These are phyloP conservation scores for Schizosaccharomyces cryophilus DNA, from an alignment of 805 yeast genomes.

Conservation along the genomic window DNA sequence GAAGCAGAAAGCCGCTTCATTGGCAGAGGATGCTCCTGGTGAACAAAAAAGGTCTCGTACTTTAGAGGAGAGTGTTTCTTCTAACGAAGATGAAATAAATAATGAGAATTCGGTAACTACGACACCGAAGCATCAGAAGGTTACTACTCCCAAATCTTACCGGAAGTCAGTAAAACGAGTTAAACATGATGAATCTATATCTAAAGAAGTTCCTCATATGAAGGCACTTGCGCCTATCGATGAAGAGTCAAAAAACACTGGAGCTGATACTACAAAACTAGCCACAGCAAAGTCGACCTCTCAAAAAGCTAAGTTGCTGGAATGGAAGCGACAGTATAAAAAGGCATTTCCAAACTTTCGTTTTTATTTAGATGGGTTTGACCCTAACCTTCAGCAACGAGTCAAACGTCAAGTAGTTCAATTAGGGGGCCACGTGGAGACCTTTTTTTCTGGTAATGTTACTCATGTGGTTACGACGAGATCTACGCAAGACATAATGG, in stretches of 20 bases:
- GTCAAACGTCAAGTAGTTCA: conserved; percentile 11
- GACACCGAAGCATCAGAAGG: neutral
- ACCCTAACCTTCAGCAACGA: conserved; percentile 11
- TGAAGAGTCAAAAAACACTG: neutral
- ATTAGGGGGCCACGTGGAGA: conserved; percentile 23
- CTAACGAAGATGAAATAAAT: neutral
- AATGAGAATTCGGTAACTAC: neutral
- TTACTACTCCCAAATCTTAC: neutral
- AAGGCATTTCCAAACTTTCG: conserved; percentile 1
- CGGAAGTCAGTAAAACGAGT: neutral
- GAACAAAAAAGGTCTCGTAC: neutral
- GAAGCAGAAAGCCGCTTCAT: neutral
- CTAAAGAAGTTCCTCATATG: neutral
- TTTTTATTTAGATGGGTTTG: conserved; percentile 34
- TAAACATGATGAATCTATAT: neutral
- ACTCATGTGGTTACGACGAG: conserved; percentile 64
- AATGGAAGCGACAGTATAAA: conserved; percentile 1
- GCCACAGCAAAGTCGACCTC: neutral
- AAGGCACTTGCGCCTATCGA: neutral
- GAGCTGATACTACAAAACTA: neutral
- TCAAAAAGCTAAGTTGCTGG: neutral
- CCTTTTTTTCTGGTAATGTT: conserved; percentile 33
- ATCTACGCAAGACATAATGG: neutral
- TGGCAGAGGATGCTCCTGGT: neutral
- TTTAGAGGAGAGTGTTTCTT: neutral